Percentiles rank a stretch among this genome's conserved stretches.
Conservation (phyloP, 495 filamentous ascomycete species). For the Darksidea phi region DNA sequence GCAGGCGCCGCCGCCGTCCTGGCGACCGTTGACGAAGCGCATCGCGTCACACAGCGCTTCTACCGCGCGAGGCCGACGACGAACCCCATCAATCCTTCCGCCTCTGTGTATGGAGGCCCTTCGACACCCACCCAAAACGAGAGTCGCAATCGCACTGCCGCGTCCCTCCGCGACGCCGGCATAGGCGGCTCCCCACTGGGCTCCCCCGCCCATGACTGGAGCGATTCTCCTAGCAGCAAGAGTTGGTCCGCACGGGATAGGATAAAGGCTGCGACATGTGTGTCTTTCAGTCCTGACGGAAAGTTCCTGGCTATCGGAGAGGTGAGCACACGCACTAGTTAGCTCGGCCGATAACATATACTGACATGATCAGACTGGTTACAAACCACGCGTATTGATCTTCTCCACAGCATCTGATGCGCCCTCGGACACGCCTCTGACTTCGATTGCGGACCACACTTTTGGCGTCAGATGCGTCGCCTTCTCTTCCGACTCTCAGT, state of each 20-base stretch:
- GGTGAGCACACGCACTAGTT: conserved; percentile 45
- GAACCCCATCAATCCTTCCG: conserved; percentile 59
- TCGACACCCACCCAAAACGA: conserved; percentile 66
- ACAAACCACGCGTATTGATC: conserved; percentile 85
- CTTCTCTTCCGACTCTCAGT: conserved; percentile 84
- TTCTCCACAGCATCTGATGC: conserved; percentile 76
- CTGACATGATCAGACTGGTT: conserved; percentile 65
- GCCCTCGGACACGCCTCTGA: conserved; percentile 77
- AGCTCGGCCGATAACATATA: conserved; percentile 9
- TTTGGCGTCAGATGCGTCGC: conserved; percentile 86
- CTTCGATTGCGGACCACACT: conserved; percentile 81
- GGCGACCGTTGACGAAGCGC: conserved; percentile 71
- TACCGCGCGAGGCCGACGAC: conserved; percentile 83
- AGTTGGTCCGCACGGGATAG: conserved; percentile 83
- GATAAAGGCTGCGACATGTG: conserved; percentile 93
- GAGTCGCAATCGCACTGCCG: conserved; percentile 57
- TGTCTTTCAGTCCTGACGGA: conserved; percentile 87
- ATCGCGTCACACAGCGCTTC: conserved; percentile 76
- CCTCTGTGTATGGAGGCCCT: conserved; percentile 51
- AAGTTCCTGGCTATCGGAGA: conserved; percentile 89
- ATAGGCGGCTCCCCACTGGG: conserved; percentile 44
- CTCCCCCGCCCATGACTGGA: conserved; percentile 48
- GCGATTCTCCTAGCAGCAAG: conserved; percentile 64
- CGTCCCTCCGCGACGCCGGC: conserved; percentile 57
- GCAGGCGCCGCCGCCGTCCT: conserved; percentile 92